Percentiles rank a stretch among this genome's conserved stretches.
These are phyloP conservation scores for Suhomyces kunorum DNA, from an alignment of 1,139 yeast genomes.

Conservation along the genomic window DNA sequence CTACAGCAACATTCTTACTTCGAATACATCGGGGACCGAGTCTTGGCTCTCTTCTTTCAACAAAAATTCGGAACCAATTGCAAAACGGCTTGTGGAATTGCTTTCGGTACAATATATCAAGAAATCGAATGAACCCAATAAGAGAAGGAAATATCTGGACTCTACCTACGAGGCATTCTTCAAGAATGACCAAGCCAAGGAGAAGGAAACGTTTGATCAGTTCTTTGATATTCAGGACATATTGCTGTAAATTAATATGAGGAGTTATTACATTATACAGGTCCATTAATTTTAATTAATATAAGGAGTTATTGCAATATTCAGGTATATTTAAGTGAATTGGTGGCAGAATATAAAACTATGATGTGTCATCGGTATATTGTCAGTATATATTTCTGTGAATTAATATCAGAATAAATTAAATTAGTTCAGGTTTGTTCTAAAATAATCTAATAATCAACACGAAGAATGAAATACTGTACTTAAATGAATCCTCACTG, in stretches of 20 bases:
- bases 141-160: conserved; percentile 19
- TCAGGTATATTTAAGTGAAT: too few relatives aligned
- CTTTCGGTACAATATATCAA: conserved; percentile 23
- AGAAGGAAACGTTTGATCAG: conserved; percentile 24
- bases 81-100: conserved; percentile 23
- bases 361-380: too few relatives aligned
- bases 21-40: conserved; percentile 17
- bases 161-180: conserved; percentile 14
- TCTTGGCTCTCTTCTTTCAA: conserved; percentile 24
- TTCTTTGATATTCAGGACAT: conserved; percentile 37
- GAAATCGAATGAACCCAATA: conserved; percentile 15
- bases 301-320: too few relatives aligned
- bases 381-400: too few relatives aligned
- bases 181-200: conserved; percentile 14
- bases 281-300: too few relatives aligned
- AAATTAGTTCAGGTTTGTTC: too few relatives aligned
- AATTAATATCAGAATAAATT: too few relatives aligned
- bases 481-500: too few relatives aligned
- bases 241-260: conserved; percentile 1
- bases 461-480: too few relatives aligned
- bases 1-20: conserved; percentile 30
- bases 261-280: neutral
- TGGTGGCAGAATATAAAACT: too few relatives aligned
- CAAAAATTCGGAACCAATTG: conserved; percentile 15
- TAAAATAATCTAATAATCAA: too few relatives aligned